phyloP scores from a whole-genome alignment of 2,329 filamentous ascomycete genomes.

The Biscogniauxia sp. region DNA sequence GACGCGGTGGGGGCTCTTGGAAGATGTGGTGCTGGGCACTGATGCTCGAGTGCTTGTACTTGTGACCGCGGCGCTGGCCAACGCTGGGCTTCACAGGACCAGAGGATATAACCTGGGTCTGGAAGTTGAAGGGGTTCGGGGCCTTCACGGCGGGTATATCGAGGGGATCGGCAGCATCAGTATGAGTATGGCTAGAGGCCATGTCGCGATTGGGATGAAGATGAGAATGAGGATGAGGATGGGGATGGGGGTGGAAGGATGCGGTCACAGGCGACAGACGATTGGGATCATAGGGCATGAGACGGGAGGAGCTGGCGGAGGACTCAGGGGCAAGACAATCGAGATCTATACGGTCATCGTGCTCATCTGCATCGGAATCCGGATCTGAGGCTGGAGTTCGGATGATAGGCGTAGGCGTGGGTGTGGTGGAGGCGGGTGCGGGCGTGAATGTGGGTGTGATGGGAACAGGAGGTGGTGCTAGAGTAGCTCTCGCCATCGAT shows the following conservation, averaged over 20 bases:
- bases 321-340: no score
- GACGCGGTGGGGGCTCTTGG: conserved; percentile 81
- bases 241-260: conserved; percentile 24
- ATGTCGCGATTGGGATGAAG: conserved; percentile 20
- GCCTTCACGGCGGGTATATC: conserved; percentile 33
- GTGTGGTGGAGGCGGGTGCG: conserved; percentile 30
- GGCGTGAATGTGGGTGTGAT: conserved; percentile 27
- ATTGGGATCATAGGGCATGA: conserved; percentile 26
- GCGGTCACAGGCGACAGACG: conserved; percentile 32
- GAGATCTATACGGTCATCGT: not conserved
- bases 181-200: conserved; percentile 17
- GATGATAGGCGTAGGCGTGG: conserved; percentile 17
- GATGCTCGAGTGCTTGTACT: conserved; percentile 96
- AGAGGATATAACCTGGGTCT: conserved; percentile 75
- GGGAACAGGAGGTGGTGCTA: conserved; percentile 27
- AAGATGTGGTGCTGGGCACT: conserved; percentile 90
- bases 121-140: conserved; percentile 88
- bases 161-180: conserved; percentile 34
- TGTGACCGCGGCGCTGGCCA: conserved; percentile 88
- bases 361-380: conserved; percentile 13
- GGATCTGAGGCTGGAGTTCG: conserved; percentile 23
- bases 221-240: conserved; percentile 13
- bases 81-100: conserved; percentile 79
- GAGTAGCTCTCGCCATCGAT: conserved; percentile 3
- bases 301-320: conserved; percentile 19